Percentiles rank a stretch among this genome's conserved stretches.
These are phyloP conservation scores for Musa acuminata DNA, from an alignment of 176 grass and related monocot species.

Conservation along the genomic window DNA sequence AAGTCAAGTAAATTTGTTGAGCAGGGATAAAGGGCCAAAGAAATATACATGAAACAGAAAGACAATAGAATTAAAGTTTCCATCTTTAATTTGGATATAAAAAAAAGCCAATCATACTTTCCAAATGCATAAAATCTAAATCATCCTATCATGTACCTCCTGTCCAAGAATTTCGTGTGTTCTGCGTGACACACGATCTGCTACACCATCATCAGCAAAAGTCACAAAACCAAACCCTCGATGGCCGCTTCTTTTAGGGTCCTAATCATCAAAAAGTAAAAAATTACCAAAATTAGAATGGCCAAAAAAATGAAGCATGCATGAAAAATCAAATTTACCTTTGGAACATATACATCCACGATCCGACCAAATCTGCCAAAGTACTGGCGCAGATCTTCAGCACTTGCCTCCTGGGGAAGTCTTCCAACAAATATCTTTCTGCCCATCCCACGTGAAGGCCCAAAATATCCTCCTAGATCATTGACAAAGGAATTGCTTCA, in stretches of 20 bases:
- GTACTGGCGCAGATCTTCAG: constrained; percentile 77
- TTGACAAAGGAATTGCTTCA: constrained; percentile 11
- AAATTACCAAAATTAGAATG: background rate
- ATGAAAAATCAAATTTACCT: constrained; percentile 26
- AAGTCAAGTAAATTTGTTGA: too few species aligned
- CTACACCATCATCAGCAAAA: constrained; percentile 79
- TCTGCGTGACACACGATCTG: constrained; percentile 68
- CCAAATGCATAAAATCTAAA: background rate
- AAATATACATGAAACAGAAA: too few species aligned
- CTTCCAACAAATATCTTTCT: constrained; percentile 95
- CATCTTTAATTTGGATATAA: too few species aligned
- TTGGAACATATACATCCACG: constrained; percentile 77
- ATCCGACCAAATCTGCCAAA: constrained; percentile 82
- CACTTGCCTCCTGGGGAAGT: constrained; percentile 80
- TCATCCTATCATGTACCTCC: constrained; percentile 40
- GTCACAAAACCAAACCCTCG: constrained; percentile 92
- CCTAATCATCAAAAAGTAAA: constrained; percentile 27
- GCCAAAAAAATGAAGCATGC: background rate
- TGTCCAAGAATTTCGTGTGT: constrained; percentile 85
- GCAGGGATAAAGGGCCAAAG: too few species aligned
- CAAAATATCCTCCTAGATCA: constrained; percentile 39
- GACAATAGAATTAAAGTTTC: too few species aligned
- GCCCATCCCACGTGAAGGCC: constrained; percentile 38
- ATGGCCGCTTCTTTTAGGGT: constrained; percentile 90
- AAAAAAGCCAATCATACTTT: too few species aligned